Evolutionary conservation across 306 rosid genomes (phyloP), one percentile per base, ranked within the genome.

Genomic region (Herpetospermum pedunculosum): DNA sequence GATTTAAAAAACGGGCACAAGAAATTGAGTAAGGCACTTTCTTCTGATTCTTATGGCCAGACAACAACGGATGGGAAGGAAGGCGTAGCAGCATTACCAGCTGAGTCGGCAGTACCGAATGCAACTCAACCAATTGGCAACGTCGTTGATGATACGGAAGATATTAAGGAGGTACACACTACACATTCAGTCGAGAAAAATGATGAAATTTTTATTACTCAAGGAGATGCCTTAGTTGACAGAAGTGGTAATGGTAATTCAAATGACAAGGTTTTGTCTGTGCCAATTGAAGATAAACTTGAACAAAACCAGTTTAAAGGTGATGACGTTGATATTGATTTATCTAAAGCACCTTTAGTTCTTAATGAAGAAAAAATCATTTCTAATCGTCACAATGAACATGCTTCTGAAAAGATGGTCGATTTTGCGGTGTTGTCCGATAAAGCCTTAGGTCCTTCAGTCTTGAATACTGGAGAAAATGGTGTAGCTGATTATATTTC

Each of bases 331-430:
- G 84, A 83, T 30, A 76, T 74, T 43, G 79, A 73, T 29, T 46
- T 76, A 58, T 49, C 76, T 77, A 80, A 81, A 80, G 77, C 79
- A 78, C 70, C 86, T 78, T 81, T 78, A 69, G 79, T 80, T 81
- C 57, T 76, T 9, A 59, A 30, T 46, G 90, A 87, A 75, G 85
- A 77, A n/a, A 84, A 81, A 68, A 81, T 81, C 63, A 67, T 73
- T 50, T 78, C 70, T 40, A 57, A 64, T 19, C 76, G 41, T 57
- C 71, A 63, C 38, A 34, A 12, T 2, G 82, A 77, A 59, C 59
- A 78, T 77, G 38, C 72, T 60, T 49, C 84, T 23, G 86, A 81
- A 50, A 82, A 32, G 75, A 72, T 80, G 60, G 69, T 76, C 58
- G 63, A 76, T 79, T 28, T 72, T 13, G 75, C 32, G 68, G 81